Base-by-base conservation (phyloP, 805 yeast genomes). In the Metschnikowia amazonensis region DNA sequence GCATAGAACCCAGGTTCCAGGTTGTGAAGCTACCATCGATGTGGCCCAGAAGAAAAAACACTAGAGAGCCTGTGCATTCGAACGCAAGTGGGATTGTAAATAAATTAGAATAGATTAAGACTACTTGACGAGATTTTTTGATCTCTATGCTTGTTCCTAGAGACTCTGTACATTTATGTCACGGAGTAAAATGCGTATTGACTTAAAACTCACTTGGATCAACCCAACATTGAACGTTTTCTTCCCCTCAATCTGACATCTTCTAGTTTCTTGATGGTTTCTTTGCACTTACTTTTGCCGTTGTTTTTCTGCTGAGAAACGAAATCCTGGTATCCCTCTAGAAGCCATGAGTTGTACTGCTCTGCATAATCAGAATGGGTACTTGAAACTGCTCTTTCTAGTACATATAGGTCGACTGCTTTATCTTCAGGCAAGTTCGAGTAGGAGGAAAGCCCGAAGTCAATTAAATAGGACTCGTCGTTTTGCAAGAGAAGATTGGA, bases 371-470 rank as follows among this genome's bases (percentile, higher is more conserved):
- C 73, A 0, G 98, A 92, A 64, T 94, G 99, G 1, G 99, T 94
- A 53, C 96, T 87, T 25, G 80, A 67, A 16, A 94, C 76, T 0
- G 99, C 98, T 57, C 98, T 72, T 64, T 94, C 99, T 49, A 94
- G 66, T 9, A 94, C 98, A 57, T 94, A 94, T 48, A 94, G 64
- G 63, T 94, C 99, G n/a, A 94, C 99, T 3, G 98, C 98, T 64
- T 88, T 89, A 59, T 92, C 98, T 57, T 94, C 99, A 0, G 86
- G 77, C 50, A 89, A 62, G 1, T 76, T 74, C 0, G 95, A 81
- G 46, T 81, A 81, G 10, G 89, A 80, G 2, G 95, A 86, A 16
- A 94, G 72, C 0, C 99, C 99, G 67, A 94, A 94, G 60, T 94
- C 99, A 44, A 94, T 94, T 52, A 94, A 64, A 28, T 71, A 77